Percentiles rank a stretch among this genome's conserved stretches.
Evolutionary conservation across 2,329 filamentous ascomycete genomes (phyloP).

Genomic region (Stromatinia cepivora): DNA sequence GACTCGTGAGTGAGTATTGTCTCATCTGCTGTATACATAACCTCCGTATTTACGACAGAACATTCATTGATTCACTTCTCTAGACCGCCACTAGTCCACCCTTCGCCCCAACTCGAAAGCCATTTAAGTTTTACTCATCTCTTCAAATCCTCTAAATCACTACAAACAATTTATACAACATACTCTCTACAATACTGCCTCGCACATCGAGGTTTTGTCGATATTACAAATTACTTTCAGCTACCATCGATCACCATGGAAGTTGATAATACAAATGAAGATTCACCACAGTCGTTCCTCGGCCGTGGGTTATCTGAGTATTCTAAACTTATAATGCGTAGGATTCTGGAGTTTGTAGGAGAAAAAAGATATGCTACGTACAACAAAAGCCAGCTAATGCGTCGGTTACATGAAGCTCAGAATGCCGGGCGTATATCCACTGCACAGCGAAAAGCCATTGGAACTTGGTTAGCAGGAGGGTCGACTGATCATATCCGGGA

Average conservation of each 20-base stretch:
- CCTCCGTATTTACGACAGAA: neutral
- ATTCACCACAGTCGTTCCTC: neutral
- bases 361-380: neutral
- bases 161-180: neutral
- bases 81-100: neutral
- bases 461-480: neutral
- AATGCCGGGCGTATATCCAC: neutral
- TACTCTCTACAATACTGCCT: neutral
- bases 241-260: neutral
- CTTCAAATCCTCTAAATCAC: neutral
- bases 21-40: neutral
- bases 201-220: neutral
- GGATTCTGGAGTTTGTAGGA: neutral
- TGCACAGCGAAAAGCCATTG: neutral
- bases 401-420: neutral
- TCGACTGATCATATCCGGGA: neutral
- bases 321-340: neutral
- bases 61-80: too few relatives aligned
- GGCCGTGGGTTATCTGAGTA: neutral
- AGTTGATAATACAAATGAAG: too few relatives aligned
- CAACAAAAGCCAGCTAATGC: neutral
- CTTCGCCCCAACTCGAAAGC: neutral
- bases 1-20: too few relatives aligned
- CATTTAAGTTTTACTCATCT: neutral
- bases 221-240: too few relatives aligned